Evolutionary conservation across 2,329 filamentous ascomycete genomes (phyloP), one percentile per base, ranked within the genome.

Genomic region (Claviceps monticola): DNA sequence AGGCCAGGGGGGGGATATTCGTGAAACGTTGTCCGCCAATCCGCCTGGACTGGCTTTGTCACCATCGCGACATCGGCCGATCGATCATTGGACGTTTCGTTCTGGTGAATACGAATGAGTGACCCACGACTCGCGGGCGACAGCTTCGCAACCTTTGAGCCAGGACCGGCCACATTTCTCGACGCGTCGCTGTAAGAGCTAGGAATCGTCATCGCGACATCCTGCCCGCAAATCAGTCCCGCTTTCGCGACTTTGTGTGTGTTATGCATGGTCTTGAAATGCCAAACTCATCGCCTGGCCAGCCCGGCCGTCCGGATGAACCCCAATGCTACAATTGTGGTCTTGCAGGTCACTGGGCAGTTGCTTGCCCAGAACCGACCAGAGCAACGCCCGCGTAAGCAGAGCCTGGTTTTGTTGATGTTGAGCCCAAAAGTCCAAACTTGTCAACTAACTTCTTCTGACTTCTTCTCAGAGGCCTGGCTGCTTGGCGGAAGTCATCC

Each of bases 241-340:
- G n/a, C 41, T 17, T 19, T 19, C 41, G 11, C 19, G 17, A 48
- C 46, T 19, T 23, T 41, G n/a, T 11, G 13, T 43, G 45, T 36
- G 14, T 44, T 16, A 23, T 49, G 17, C 11, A 49, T 44, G 50
- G 37, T 44, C n/a, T 37, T 45, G 56, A 59, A 46, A 68, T 68
- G 66, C 49, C 63, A 42, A 60, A 62, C 41, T 52, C 64, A 50
- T 54, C 58, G 48, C 54, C 61, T 51, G 59, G 59, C 53, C 59
- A 64, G 48, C 50, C 54, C 41, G 57, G 61, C 53, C 65, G 60
- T 23, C 54, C 65, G 29, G 64, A 68, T 46, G 66, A 69, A 53
- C 59, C 67, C 48, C 62, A 69, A 56, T 80, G 76, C 61, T 78
- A 77, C 61, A 79, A 78, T 58, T 80, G 76, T 57, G 74, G 74